Evolutionary conservation across 176 grass and related monocot species (phyloP).

Genomic region (Musa acuminata): DNA sequence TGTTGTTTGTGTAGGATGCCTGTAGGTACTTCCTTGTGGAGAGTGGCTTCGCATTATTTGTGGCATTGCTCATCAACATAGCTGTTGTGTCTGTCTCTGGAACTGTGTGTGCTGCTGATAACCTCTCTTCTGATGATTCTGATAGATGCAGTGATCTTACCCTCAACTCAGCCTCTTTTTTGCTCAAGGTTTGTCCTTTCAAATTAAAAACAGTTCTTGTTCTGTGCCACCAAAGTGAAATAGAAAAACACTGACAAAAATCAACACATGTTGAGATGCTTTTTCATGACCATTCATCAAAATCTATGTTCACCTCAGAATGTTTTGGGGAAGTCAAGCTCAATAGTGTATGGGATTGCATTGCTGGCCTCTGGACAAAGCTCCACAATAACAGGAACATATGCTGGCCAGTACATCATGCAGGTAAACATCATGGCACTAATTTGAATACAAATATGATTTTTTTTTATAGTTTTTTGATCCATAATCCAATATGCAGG

Average conservation of each 20-base stretch:
- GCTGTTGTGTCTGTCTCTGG: constrained; percentile 64
- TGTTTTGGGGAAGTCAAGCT: constrained; percentile 74
- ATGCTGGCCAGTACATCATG: constrained; percentile 90
- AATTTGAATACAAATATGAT: not conserved
- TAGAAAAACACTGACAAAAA: too few species aligned
- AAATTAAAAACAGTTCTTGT: not conserved
- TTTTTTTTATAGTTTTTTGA: not conserved
- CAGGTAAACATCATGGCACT: constrained; percentile 31
- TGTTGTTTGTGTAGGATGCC: constrained; percentile 36
- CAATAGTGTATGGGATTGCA: constrained; percentile 66
- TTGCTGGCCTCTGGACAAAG: constrained; percentile 91
- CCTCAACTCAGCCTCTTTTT: constrained; percentile 64
- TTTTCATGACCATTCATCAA: not conserved
- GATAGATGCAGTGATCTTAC: constrained; percentile 46
- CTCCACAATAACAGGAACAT: constrained; percentile 88
- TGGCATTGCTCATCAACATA: constrained; percentile 88
- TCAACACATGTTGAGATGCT: too few species aligned
- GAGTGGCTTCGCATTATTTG: constrained; percentile 67
- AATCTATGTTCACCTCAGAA: constrained; percentile 35
- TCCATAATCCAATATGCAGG: constrained; percentile 15
- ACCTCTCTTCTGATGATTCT: constrained; percentile 33
- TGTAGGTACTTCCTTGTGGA: constrained; percentile 77
- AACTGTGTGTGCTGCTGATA: constrained; percentile 35
- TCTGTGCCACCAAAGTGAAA: too few species aligned
- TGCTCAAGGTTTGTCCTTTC: constrained; percentile 44